A percentile compares a stretch with the other conserved stretches of the same genome.
Evolutionary conservation across 345 rosid species (phyloP).

Genomic region (Mangifera indica): DNA sequence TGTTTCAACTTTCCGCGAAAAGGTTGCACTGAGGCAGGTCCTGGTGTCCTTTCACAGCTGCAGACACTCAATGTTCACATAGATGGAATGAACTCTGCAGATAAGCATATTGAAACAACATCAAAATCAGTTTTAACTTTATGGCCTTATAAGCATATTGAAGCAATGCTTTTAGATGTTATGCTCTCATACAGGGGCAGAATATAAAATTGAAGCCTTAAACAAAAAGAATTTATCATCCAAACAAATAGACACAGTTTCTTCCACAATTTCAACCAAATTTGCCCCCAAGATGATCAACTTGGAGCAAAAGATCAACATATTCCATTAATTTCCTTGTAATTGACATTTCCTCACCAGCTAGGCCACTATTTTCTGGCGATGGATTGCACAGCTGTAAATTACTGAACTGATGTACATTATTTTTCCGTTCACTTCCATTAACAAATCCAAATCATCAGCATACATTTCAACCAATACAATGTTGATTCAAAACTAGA

Average conservation of each 20-base stretch:
- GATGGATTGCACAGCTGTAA: neutral
- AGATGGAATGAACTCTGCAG: slow-evolving; percentile 15
- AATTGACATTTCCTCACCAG: neutral
- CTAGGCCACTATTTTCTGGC: neutral
- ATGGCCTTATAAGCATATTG: neutral
- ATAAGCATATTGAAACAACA: slow-evolving; percentile 3
- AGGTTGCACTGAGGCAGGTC: neutral
- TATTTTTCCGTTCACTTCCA: neutral
- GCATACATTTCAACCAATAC: neutral
- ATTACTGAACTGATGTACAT: neutral
- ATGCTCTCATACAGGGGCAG: neutral
- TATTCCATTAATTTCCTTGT: neutral
- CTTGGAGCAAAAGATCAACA: neutral
- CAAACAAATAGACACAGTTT: neutral
- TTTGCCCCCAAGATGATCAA: neutral
- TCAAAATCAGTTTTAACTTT: slow-evolving; percentile 4
- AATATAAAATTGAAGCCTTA: neutral
- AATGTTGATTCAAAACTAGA: neutral
- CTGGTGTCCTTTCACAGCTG: slow-evolving; percentile 14
- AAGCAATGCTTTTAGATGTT: neutral
- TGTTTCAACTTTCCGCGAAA: neutral
- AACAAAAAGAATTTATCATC: slow-evolving; percentile 1
- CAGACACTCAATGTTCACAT: slow-evolving; percentile 17
- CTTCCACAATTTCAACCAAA: neutral
- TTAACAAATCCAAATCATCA: neutral